phyloP scores from a whole-genome alignment of 2,329 filamentous ascomycete species.

The Cladosporium halotolerans region DNA sequence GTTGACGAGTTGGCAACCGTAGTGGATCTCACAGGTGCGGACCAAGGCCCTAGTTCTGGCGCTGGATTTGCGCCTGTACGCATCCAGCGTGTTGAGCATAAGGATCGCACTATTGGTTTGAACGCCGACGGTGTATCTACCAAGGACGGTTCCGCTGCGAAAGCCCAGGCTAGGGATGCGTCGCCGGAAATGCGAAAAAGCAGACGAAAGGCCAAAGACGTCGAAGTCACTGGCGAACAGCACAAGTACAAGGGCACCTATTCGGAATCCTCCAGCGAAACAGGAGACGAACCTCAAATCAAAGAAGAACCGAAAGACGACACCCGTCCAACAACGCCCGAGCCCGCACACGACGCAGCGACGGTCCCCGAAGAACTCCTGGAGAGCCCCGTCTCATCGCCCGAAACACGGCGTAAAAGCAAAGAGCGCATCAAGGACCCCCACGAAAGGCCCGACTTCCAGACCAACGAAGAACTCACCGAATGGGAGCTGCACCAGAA shows the following conservation, averaged over 20 bases:
- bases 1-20: conserved; percentile 52
- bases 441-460: conserved; percentile 36
- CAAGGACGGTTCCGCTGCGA: conserved; percentile 18
- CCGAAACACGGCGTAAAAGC: conserved; percentile 28
- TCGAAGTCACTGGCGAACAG: conserved; percentile 38
- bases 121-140: conserved; percentile 32
- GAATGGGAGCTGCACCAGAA: conserved; percentile 45
- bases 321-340: conserved; percentile 17
- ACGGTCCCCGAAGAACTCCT: conserved; percentile 20
- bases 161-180: conserved; percentile 5
- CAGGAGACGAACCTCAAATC: conserved; percentile 35
- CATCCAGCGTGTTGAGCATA: conserved; percentile 50
- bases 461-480: conserved; percentile 47
- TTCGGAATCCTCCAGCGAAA: conserved; percentile 36
- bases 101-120: conserved; percentile 48
- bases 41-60: conserved; percentile 20
- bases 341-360: conserved; percentile 11
- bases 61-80: conserved; percentile 46
- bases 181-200: conserved; percentile 27
- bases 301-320: conserved; percentile 50
- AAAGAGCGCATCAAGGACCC: conserved; percentile 21
- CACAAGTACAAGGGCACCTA: conserved; percentile 41
- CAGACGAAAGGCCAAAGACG: conserved; percentile 35
- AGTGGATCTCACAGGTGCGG: conserved; percentile 47
- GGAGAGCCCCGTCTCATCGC: conserved; percentile 28